phyloP scores from a whole-genome alignment of 2,329 filamentous ascomycete genomes.

The Volutella citrinella region DNA sequence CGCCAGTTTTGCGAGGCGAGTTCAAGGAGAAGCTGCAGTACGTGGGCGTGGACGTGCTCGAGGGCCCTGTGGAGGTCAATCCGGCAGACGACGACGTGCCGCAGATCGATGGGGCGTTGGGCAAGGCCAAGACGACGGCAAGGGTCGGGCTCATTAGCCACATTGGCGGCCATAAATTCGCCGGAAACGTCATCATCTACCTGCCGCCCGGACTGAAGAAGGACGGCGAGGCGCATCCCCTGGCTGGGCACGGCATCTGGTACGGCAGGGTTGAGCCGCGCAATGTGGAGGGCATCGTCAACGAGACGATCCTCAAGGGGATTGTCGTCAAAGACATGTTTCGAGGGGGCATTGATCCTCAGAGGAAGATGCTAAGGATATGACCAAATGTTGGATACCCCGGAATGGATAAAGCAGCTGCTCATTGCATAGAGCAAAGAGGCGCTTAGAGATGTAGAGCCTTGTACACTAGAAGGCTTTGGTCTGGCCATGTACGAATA shows the following conservation, averaged over 20 bases:
- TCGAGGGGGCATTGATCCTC: constrained; percentile 61
- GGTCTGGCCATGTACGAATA: no score
- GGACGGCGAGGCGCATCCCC: constrained; percentile 47
- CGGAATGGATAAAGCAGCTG: no score
- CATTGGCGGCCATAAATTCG: constrained; percentile 82
- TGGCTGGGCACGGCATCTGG: constrained; percentile 75
- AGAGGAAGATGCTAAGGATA: constrained; percentile 51
- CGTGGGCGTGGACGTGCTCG: constrained; percentile 47
- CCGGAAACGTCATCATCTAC: constrained; percentile 81
- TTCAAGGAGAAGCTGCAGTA: constrained; percentile 61
- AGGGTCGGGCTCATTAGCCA: constrained; percentile 72
- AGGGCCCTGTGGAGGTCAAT: constrained; percentile 40
- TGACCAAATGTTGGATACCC: constrained; percentile 19
- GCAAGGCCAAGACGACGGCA: constrained; percentile 37
- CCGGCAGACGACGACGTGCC: constrained; percentile 6
- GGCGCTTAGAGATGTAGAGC: no score
- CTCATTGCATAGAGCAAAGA: no score
- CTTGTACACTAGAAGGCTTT: constrained; percentile 7
- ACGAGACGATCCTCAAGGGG: constrained; percentile 66
- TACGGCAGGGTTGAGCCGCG: constrained; percentile 75
- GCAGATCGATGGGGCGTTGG: constrained; percentile 18
- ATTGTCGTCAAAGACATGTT: constrained; percentile 69
- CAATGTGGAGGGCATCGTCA: constrained; percentile 73
- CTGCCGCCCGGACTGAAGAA: constrained; percentile 55
- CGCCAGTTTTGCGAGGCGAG: constrained; percentile 67